Conservation (phyloP, 2,329 filamentous ascomycete genomes). For the Microdochium trichocladiopsis region DNA sequence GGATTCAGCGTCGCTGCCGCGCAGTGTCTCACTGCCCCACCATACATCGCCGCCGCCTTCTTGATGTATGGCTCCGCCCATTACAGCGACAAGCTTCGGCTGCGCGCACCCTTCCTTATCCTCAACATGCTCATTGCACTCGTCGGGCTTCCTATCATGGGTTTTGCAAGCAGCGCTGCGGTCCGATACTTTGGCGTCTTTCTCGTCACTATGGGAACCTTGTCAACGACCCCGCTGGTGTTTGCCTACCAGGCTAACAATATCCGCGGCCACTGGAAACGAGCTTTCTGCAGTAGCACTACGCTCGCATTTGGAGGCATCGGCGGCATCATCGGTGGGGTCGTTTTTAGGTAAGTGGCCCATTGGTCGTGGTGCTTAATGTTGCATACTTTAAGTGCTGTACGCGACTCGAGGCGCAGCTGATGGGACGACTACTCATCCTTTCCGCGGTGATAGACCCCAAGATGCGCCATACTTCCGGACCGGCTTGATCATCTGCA, state of each 20-base stretch:
- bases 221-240: background rate
- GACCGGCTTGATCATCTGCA: slow-evolving; percentile 43
- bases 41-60: background rate
- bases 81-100: background rate
- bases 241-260: background rate
- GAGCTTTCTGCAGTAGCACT: background rate
- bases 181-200: background rate
- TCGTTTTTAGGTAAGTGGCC: slow-evolving; percentile 14
- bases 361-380: background rate
- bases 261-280: background rate
- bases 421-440: background rate
- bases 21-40: background rate
- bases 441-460: slow-evolving; percentile 3
- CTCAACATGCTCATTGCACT: background rate
- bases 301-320: background rate
- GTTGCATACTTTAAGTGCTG: background rate
- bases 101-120: background rate
- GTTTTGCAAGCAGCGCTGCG: background rate
- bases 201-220: background rate
- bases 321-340: background rate
- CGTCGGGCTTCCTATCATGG: background rate
- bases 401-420: slow-evolving; percentile 1
- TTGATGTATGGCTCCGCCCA: background rate
- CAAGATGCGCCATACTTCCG: slow-evolving; percentile 41
- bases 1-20: background rate